Evolutionary conservation across 1,284 basidiomycete genomes (phyloP).

Genomic region (Trametes hirsuta): DNA sequence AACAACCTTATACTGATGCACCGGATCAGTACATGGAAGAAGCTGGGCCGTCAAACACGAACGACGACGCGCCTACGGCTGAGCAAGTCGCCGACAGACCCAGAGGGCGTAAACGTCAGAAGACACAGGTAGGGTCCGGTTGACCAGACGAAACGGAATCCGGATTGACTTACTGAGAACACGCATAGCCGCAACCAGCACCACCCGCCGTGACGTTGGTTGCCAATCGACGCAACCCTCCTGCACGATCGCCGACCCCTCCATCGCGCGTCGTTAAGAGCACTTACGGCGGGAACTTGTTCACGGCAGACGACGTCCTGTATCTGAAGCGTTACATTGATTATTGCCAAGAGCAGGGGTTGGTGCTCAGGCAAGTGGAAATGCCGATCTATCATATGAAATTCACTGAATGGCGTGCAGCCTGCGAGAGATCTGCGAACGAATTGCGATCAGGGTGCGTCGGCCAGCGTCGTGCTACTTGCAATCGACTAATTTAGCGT

Average conservation of each 20-base stretch:
- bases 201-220: conserved; percentile 67
- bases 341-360: conserved; percentile 81
- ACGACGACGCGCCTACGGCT: conserved; percentile 34
- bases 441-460: conserved; percentile 74
- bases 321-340: conserved; percentile 85
- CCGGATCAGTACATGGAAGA: conserved; percentile 52
- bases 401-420: conserved; percentile 37
- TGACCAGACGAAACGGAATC: neutral
- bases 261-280: conserved; percentile 82
- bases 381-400: neutral
- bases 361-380: conserved; percentile 64
- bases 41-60: conserved; percentile 46
- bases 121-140: conserved; percentile 50
- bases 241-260: conserved; percentile 78
- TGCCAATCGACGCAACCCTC: conserved; percentile 60
- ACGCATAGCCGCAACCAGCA: conserved; percentile 51
- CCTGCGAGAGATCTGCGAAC: conserved; percentile 80
- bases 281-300: conserved; percentile 82
- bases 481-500: neutral
- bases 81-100: conserved; percentile 41
- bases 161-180: conserved; percentile 9
- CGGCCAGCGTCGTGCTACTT: no score
- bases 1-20: conserved; percentile 45
- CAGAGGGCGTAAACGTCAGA: conserved; percentile 66
- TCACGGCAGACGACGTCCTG: conserved; percentile 76